phyloP scores from a whole-genome alignment of 2,329 filamentous ascomycete genomes.

The Orbilia brochopaga region DNA sequence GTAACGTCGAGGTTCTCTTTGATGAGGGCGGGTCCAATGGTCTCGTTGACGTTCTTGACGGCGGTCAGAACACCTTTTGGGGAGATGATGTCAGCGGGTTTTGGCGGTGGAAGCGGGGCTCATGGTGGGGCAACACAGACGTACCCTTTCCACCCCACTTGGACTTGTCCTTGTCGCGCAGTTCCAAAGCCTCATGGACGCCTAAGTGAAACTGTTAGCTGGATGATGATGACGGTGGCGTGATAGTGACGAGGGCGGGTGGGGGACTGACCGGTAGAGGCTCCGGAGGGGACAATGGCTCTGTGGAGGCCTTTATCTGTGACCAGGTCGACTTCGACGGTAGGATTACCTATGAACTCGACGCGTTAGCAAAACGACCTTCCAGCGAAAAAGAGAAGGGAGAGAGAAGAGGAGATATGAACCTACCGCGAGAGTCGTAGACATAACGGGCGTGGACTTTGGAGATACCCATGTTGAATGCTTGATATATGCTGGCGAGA shows the following conservation, averaged over 20 bases:
- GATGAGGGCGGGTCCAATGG: slow-evolving; percentile 81
- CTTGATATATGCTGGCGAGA: slow-evolving; percentile 9
- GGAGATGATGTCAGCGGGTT: slow-evolving; percentile 55
- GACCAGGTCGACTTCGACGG: slow-evolving; percentile 96
- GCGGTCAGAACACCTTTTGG: slow-evolving; percentile 73
- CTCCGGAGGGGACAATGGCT: slow-evolving; percentile 95
- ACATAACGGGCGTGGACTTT: slow-evolving; percentile 92
- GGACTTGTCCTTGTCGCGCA: slow-evolving; percentile 85
- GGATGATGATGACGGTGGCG: background rate
- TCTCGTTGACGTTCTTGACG: slow-evolving; percentile 81
- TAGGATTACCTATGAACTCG: slow-evolving; percentile 74
- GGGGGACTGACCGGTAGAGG: slow-evolving; percentile 76
- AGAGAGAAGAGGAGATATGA: slow-evolving; percentile 1
- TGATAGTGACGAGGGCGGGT: background rate
- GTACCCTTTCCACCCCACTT: slow-evolving; percentile 82
- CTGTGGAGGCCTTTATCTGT: slow-evolving; percentile 96
- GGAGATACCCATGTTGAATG: slow-evolving; percentile 75
- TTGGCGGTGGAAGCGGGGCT: slow-evolving; percentile 1
- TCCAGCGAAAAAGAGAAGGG: background rate
- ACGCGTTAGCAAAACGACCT: slow-evolving; percentile 13
- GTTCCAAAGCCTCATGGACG: slow-evolving; percentile 88
- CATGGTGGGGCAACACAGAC: slow-evolving; percentile 56
- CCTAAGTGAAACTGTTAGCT: slow-evolving; percentile 61
- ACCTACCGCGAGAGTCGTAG: slow-evolving; percentile 86
- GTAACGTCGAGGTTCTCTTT: slow-evolving; percentile 83